Conservation (phyloP, 2,329 filamentous ascomycete genomes). For the Fusarium stilboides region DNA sequence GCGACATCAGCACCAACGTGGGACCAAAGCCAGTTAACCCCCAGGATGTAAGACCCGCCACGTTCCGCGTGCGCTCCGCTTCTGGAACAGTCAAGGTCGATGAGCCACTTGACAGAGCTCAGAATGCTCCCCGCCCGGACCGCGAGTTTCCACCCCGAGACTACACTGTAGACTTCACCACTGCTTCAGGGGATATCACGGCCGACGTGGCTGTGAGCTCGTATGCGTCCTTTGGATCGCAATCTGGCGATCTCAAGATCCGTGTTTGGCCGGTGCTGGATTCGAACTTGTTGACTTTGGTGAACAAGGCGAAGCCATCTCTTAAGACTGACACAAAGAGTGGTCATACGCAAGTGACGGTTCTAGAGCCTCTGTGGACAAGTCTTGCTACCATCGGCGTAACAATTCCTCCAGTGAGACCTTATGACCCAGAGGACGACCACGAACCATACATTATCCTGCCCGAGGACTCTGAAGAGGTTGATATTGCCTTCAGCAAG, state of each 20-base stretch:
- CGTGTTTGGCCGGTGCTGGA: slow-evolving; percentile 62
- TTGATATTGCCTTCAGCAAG: slow-evolving; percentile 7
- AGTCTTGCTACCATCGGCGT: slow-evolving; percentile 24
- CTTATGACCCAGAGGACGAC: slow-evolving; percentile 41
- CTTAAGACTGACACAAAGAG: slow-evolving; percentile 63
- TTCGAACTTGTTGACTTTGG: slow-evolving; percentile 25
- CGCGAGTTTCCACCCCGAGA: slow-evolving; percentile 61
- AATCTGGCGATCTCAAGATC: slow-evolving; percentile 60
- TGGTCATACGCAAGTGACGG: slow-evolving; percentile 56
- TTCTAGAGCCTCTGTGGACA: slow-evolving; percentile 64
- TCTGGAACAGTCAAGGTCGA: slow-evolving; percentile 61
- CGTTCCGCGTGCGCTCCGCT: slow-evolving; percentile 58
- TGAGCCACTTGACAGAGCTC: slow-evolving; percentile 57
- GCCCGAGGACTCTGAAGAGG: neutral
- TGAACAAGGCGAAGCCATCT: slow-evolving; percentile 38
- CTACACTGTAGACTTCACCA: slow-evolving; percentile 62
- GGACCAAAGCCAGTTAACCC: slow-evolving; percentile 58
- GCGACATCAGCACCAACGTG: slow-evolving; percentile 59
- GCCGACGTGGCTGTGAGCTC: slow-evolving; percentile 60
- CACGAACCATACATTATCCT: slow-evolving; percentile 42
- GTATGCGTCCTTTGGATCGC: slow-evolving; percentile 54
- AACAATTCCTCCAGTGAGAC: slow-evolving; percentile 25
- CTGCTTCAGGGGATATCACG: slow-evolving; percentile 61
- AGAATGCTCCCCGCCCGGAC: slow-evolving; percentile 35
- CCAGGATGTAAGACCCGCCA: slow-evolving; percentile 56